Evolutionary conservation across 2,329 filamentous ascomycete genomes (phyloP), one percentile per base, ranked within the genome.

Genomic region (Fusarium sp.): DNA sequence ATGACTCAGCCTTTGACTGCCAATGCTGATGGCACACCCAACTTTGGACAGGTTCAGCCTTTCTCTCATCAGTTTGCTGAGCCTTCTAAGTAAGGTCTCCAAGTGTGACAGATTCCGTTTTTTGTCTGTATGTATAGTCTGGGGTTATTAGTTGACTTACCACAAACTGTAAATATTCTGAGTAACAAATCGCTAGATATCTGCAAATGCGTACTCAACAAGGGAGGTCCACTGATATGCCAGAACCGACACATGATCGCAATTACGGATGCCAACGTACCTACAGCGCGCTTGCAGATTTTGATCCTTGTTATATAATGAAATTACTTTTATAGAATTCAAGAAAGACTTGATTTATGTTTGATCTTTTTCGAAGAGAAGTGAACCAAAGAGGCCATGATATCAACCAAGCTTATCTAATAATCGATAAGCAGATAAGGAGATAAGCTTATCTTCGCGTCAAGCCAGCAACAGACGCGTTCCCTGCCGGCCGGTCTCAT

Each of bases 1-100:
- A 85, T 85, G 78, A 84, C 84, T 0, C 83, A 87, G 74, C 81
- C 81, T 25, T 73, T 89, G 27, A 83, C 82, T 24, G 84, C 82
- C 69, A 84, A 86, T 46, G 76, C 80, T 1, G 82, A 88, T 64
- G 86, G 86, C 1, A 81, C 81, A 2, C 87, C 85, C 5, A 83
- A 86, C 72, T 87, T 88, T 76, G 86, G 85, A 5, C 65, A 75
- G 15, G 75, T 71, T 5, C 66, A 72, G 41, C 64, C 57, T 12
- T 73, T 65, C 9, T 71, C 60, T 3, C 60, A 60, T 16, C 10
- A 80, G 8, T 78, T 65, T 25, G 32, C 62, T 30, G 62, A 65
- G 15, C 62, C 62, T 13, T 38, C 60, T 3, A 38, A 38, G 34
- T 38, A 38, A 34, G 5, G 16, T 34, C 9, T 10, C 5, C 1